Evolutionary conservation across 805 yeast species (phyloP).

Genomic region (Hanseniaspora guilliermondii): DNA sequence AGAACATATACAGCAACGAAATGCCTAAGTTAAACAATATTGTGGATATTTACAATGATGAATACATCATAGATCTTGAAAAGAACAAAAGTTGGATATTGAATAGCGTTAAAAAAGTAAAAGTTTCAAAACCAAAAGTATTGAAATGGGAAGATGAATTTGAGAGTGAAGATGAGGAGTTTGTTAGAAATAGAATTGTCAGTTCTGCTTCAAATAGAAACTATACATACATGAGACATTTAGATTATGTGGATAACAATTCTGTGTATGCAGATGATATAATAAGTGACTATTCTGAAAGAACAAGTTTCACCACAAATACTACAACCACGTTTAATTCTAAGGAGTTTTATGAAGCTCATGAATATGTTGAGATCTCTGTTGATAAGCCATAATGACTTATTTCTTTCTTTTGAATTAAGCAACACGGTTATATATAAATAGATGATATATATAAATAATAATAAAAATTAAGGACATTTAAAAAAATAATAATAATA

Average conservation of each 20-base stretch:
- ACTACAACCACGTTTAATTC: neutral
- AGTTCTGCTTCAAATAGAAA: neutral
- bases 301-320: neutral
- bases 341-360: conserved; percentile 4
- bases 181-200: neutral
- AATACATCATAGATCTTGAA: neutral
- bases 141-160: neutral
- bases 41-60: neutral
- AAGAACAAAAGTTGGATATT: neutral
- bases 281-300: neutral
- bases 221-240: neutral
- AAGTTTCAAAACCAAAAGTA: neutral
- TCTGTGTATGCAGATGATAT: neutral
- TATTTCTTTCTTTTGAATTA: neutral
- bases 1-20: neutral
- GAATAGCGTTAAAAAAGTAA: neutral
- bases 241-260: neutral
- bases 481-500: neutral
- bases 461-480: neutral
- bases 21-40: neutral
- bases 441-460: neutral
- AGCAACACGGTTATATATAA: neutral
- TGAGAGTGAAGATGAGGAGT: neutral
- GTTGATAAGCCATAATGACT: neutral
- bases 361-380: neutral